Conservation (phyloP, 2,329 filamentous ascomycete species). For the Kalmusia sp. region DNA sequence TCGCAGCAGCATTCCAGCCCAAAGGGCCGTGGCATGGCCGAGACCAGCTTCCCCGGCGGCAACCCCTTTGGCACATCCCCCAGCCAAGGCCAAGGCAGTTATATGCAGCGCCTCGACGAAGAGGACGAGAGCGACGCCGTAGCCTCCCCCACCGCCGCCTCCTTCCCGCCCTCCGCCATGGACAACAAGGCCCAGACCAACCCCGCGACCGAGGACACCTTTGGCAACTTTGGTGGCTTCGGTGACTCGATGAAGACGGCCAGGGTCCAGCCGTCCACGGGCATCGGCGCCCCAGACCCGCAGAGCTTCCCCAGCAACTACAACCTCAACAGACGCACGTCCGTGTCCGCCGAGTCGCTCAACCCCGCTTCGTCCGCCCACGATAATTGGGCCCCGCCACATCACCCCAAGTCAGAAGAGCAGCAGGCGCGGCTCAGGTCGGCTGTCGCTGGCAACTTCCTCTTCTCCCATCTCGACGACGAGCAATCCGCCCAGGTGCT, state of each 20-base stretch:
- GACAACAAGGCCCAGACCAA: constrained; percentile 49
- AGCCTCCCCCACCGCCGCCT: constrained; percentile 71
- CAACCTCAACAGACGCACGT: constrained; percentile 90
- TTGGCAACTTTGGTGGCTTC: constrained; percentile 48
- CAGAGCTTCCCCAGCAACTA: constrained; percentile 89
- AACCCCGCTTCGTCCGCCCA: constrained; percentile 84
- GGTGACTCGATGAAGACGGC: constrained; percentile 41
- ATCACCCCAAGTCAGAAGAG: constrained; percentile 81
- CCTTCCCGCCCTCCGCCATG: constrained; percentile 53
- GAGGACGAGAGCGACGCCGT: constrained; percentile 82
- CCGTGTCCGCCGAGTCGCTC: constrained; percentile 94
- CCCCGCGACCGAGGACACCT: constrained; percentile 50
- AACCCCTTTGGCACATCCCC: constrained; percentile 73
- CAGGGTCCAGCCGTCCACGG: constrained; percentile 51
- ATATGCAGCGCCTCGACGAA: constrained; percentile 73
- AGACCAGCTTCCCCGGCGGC: constrained; percentile 76
- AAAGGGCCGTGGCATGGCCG: constrained; percentile 67
- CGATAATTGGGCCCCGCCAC: constrained; percentile 89
- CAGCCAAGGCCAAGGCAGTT: constrained; percentile 51
- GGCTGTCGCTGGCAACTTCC: constrained; percentile 87
- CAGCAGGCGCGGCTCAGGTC: constrained; percentile 80
- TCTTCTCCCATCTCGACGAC: constrained; percentile 94
- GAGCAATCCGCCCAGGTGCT: constrained; percentile 89
- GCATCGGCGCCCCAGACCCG: constrained; percentile 59
- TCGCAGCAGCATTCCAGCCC: constrained; percentile 55